phyloP scores from a whole-genome alignment of 225 moss, liverwort and hornwort species.

The Antitrichia curtipendula region DNA sequence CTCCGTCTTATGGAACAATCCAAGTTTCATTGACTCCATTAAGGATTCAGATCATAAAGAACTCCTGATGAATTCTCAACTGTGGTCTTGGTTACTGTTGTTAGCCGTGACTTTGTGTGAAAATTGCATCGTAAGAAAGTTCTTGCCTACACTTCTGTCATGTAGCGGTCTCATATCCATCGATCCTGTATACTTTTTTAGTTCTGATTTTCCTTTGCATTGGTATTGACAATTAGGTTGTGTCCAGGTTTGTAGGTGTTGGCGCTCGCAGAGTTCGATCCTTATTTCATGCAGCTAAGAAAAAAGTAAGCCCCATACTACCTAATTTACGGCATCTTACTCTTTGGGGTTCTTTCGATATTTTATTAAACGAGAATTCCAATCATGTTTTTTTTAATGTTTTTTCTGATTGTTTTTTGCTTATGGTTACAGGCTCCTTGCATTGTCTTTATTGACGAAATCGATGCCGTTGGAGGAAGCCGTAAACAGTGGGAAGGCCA shows the following conservation, averaged over 20 bases:
- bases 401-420: neutral
- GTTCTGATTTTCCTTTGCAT: neutral
- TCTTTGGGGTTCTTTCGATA: neutral
- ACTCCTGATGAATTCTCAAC: neutral
- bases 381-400: neutral
- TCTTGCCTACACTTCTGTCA: neutral
- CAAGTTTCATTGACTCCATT: slow-evolving; percentile 15
- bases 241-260: slow-evolving; percentile 95
- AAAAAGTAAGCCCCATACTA: slow-evolving; percentile 35
- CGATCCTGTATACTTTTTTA: neutral
- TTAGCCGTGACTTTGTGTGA: neutral
- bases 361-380: neutral
- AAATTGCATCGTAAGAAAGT: neutral
- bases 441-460: slow-evolving; percentile 99
- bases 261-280: slow-evolving; percentile 97
- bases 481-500: slow-evolving; percentile 99
- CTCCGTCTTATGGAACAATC: slow-evolving; percentile 22
- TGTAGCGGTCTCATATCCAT: neutral
- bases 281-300: slow-evolving; percentile 95
- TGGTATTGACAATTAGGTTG: neutral
- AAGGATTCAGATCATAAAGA: neutral
- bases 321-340: neutral
- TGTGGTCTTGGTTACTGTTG: neutral
- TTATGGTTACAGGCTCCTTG: slow-evolving; percentile 70
- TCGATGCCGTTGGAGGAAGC: slow-evolving; percentile 99